Percentiles rank a stretch among this genome's conserved stretches.
Conservation (phyloP, 179 eudicot species). For the Monotropa hypopitys region DNA sequence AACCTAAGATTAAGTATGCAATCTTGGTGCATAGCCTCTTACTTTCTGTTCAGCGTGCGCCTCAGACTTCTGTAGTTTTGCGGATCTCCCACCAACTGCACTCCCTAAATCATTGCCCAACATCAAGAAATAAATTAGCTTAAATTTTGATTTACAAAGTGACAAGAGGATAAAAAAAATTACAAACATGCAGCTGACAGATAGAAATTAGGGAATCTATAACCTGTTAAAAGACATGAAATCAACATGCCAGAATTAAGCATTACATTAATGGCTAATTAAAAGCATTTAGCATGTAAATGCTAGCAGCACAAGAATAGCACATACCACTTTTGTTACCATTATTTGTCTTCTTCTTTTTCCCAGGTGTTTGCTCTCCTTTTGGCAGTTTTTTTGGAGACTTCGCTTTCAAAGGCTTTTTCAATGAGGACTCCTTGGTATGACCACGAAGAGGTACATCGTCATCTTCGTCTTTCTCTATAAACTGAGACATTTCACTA, state of each 20-base stretch:
- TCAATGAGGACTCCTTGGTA: conserved; percentile 11
- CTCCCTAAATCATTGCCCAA: conserved; percentile 23
- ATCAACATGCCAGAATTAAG: not conserved
- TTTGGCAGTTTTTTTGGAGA: conserved; percentile 23
- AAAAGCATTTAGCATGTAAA: not conserved
- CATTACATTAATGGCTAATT: not conserved
- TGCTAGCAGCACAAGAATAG: not conserved
- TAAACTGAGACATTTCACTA: conserved; percentile 2
- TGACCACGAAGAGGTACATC: conserved; percentile 10
- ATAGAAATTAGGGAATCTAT: not conserved
- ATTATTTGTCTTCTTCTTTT: conserved; percentile 31
- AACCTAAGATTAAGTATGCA: not conserved
- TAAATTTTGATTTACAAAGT: not conserved
- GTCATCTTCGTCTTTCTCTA: conserved; percentile 16
- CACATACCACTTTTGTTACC: conserved; percentile 13
- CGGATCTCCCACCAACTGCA: conserved; percentile 14
- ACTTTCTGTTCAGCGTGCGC: conserved; percentile 25
- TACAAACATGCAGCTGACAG: not conserved
- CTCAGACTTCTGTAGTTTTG: conserved; percentile 20
- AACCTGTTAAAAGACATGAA: not conserved
- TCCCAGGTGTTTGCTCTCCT: conserved; percentile 21
- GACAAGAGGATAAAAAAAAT: not conserved
- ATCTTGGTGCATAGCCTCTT: conserved; percentile 17
- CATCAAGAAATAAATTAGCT: not conserved
- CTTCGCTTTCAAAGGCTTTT: conserved; percentile 19